Evolutionary conservation across 2,329 filamentous ascomycete genomes (phyloP).

Genomic region (Sporothrix sp.): DNA sequence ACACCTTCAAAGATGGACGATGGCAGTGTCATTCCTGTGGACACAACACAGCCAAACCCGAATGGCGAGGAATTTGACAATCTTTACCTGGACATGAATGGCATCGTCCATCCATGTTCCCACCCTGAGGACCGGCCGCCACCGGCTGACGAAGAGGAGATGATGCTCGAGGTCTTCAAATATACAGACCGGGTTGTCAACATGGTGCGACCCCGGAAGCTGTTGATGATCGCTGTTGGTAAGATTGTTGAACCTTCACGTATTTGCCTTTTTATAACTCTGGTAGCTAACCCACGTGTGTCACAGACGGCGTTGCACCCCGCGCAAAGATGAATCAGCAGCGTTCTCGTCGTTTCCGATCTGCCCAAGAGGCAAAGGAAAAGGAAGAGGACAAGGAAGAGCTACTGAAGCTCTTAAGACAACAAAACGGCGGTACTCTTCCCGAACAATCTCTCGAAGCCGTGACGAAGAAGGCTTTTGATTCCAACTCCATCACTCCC

Average conservation of each 20-base stretch:
- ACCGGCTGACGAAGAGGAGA: constrained; percentile 91
- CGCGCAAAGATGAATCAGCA: constrained; percentile 99
- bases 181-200: constrained; percentile 99
- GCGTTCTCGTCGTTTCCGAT: constrained; percentile 86
- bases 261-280: neutral
- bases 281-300: too few species aligned
- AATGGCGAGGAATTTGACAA: constrained; percentile 99
- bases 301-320: constrained; percentile 81
- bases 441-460: constrained; percentile 52
- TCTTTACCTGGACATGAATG: constrained; percentile 98
- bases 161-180: constrained; percentile 98
- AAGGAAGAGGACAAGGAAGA: constrained; percentile 88
- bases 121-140: constrained; percentile 90
- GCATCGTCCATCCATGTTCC: constrained; percentile 96
- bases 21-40: constrained; percentile 74
- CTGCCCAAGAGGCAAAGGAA: constrained; percentile 87
- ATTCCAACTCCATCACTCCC: constrained; percentile 78
- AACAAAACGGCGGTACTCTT: constrained; percentile 59
- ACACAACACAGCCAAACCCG: constrained; percentile 76
- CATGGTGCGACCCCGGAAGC: constrained; percentile 92
- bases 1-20: constrained; percentile 68
- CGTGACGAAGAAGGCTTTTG: constrained; percentile 80
- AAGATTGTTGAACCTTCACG: constrained; percentile 27
- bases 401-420: constrained; percentile 72
- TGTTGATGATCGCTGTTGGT: constrained; percentile 96